Percentiles rank a stretch among this genome's conserved stretches.
phyloP scores from a whole-genome alignment of 768 basidiomycete species.

The Lyophyllum atratum region DNA sequence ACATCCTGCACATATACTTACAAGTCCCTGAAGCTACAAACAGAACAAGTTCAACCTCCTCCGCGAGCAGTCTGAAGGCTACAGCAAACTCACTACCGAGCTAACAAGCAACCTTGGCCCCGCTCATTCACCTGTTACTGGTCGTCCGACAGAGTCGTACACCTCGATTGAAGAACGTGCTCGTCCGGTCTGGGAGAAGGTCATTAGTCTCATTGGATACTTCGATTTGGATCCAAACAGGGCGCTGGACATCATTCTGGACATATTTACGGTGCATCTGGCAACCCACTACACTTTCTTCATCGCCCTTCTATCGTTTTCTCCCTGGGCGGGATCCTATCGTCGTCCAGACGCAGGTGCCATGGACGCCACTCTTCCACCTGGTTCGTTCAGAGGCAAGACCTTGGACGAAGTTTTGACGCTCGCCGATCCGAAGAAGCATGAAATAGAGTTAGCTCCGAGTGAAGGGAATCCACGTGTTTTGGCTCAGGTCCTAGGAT shows the following conservation, averaged over 20 bases:
- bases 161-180: conserved; percentile 63
- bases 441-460: conserved; percentile 14
- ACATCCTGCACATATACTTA: conserved; percentile 1
- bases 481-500: conserved; percentile 92
- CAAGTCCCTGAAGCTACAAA: conserved; percentile 69
- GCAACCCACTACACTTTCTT: conserved; percentile 88
- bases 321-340: conserved; percentile 80
- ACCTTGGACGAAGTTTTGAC: conserved; percentile 66
- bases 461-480: conserved; percentile 52
- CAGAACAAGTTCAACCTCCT: conserved; percentile 98
- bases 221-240: conserved; percentile 97
- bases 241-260: conserved; percentile 90
- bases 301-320: conserved; percentile 79
- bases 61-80: conserved; percentile 97
- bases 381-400: conserved; percentile 55
- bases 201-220: conserved; percentile 89
- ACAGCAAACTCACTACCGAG: conserved; percentile 88
- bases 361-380: conserved; percentile 40
- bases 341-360: conserved; percentile 30
- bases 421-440: conserved; percentile 47
- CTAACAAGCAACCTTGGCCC: conserved; percentile 77
- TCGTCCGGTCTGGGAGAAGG: conserved; percentile 75
- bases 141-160: conserved; percentile 60
- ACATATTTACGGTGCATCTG: conserved; percentile 83
- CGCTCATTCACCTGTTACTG: conserved; percentile 69